Percentiles rank a stretch among this genome's conserved stretches.
These are phyloP conservation scores for Colletotrichum horii DNA, from an alignment of 2,329 filamentous ascomycete species.

Conservation along the genomic window DNA sequence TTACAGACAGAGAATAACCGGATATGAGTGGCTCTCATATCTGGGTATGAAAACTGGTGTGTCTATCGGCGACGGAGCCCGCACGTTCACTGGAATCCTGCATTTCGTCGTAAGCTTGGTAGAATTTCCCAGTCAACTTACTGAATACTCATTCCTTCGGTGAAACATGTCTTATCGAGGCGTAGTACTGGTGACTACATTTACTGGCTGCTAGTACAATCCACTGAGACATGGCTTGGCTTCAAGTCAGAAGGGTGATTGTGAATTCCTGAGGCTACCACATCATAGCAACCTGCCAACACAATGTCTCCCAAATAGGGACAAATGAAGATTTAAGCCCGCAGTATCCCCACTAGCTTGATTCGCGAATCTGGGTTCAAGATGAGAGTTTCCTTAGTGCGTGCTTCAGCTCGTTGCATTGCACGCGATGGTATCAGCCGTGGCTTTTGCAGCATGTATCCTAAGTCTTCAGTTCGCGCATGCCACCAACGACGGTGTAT, in stretches of 20 bases:
- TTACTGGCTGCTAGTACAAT: background rate
- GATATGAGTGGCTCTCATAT: background rate
- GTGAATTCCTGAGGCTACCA: background rate
- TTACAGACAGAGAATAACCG: background rate
- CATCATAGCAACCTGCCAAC: background rate
- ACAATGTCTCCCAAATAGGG: background rate
- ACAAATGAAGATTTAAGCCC: background rate
- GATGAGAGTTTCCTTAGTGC: background rate
- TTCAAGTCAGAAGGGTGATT: background rate
- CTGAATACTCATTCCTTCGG: background rate
- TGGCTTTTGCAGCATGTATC: background rate
- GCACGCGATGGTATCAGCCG: background rate
- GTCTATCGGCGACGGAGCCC: too few species aligned
- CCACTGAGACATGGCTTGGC: background rate
- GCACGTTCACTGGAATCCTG: background rate
- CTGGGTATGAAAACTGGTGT: background rate
- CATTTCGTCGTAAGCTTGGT: background rate
- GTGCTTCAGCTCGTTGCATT: background rate
- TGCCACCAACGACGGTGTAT: background rate
- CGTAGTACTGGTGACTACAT: rapidly evolving
- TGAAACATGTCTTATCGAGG: rapidly evolving
- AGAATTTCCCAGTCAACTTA: background rate
- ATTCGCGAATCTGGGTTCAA: rapidly evolving
- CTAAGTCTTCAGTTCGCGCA: background rate
- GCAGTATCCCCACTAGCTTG: background rate